phyloP scores from a whole-genome alignment of 225 moss, liverwort and hornwort genomes.

The Bryoerythrophyllum caledonicum region DNA sequence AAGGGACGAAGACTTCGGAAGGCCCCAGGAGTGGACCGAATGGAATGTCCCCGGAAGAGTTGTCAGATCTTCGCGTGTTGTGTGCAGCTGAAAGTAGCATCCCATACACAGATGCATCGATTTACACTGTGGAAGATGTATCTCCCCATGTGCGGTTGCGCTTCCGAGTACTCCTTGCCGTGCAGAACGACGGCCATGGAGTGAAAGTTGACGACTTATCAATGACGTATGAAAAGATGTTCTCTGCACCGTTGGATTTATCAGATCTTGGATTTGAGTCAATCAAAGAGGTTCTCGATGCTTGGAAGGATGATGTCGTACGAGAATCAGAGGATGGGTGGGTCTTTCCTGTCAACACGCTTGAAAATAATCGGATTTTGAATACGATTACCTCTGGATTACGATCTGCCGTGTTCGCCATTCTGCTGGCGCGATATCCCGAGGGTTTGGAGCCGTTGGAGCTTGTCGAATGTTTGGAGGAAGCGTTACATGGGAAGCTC shows the following conservation, averaged over 20 bases:
- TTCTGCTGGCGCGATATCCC: constrained; percentile 65
- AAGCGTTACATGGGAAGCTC: constrained; percentile 55
- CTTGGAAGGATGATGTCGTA: constrained; percentile 63
- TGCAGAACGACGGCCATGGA: constrained; percentile 64
- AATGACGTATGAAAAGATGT: constrained; percentile 52
- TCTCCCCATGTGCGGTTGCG: constrained; percentile 64
- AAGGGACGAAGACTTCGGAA: constrained; percentile 4
- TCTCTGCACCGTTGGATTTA: constrained; percentile 50
- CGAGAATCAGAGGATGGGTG: constrained; percentile 51
- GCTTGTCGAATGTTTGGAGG: constrained; percentile 64
- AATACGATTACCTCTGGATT: constrained; percentile 75
- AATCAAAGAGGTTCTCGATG: constrained; percentile 50
- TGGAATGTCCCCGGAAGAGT: constrained; percentile 54
- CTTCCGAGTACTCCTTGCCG: constrained; percentile 66
- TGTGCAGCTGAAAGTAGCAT: constrained; percentile 45
- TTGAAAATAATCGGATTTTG: constrained; percentile 70
- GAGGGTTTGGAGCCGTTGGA: constrained; percentile 68
- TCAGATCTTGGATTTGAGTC: constrained; percentile 53
- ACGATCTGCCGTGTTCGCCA: constrained; percentile 63
- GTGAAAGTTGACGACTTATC: constrained; percentile 39
- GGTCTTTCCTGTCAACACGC: constrained; percentile 62
- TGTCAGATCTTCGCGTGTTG: constrained; percentile 51
- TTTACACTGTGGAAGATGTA: constrained; percentile 47
- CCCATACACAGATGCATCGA: constrained; percentile 26
- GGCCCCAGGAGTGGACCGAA: constrained; percentile 26